phyloP scores from a whole-genome alignment of 2,329 filamentous ascomycete species.

The Phaeosphaeria sp. region DNA sequence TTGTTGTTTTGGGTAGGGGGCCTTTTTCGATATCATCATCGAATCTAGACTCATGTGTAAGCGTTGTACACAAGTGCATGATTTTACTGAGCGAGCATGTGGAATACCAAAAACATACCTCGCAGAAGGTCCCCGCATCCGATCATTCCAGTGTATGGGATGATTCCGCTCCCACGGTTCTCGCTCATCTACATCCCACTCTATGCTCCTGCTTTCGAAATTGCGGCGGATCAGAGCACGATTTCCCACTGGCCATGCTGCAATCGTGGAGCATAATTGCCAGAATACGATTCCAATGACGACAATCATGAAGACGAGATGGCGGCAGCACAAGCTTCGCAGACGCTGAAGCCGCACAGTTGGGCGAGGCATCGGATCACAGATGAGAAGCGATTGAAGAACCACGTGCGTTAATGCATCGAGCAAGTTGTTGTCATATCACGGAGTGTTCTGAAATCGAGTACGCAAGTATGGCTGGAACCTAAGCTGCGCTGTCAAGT shows the following conservation, averaged over 20 bases:
- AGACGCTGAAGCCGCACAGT: neutral
- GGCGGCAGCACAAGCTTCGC: neutral
- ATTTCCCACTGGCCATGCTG: neutral
- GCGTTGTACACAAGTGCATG: too few species aligned
- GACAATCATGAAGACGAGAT: neutral
- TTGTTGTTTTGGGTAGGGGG: neutral
- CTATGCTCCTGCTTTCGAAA: neutral
- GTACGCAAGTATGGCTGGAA: neutral
- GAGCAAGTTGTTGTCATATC: neutral
- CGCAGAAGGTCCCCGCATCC: neutral
- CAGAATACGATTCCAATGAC: neutral
- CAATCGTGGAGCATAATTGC: neutral
- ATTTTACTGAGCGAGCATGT: neutral
- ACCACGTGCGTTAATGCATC: neutral
- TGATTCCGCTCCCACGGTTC: neutral
- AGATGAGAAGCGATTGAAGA: neutral
- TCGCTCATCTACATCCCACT: neutral
- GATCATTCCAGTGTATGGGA: neutral
- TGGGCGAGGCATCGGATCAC: neutral
- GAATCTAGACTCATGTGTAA: neutral
- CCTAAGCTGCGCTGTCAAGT: neutral
- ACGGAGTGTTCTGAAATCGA: neutral
- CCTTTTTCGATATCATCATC: neutral
- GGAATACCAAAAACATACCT: neutral
- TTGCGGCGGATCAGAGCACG: neutral